Evolutionary conservation across 177 flowering plant species (phyloP), one percentile per base, ranked within the genome.

Genomic region (Vitis hybrid): DNA sequence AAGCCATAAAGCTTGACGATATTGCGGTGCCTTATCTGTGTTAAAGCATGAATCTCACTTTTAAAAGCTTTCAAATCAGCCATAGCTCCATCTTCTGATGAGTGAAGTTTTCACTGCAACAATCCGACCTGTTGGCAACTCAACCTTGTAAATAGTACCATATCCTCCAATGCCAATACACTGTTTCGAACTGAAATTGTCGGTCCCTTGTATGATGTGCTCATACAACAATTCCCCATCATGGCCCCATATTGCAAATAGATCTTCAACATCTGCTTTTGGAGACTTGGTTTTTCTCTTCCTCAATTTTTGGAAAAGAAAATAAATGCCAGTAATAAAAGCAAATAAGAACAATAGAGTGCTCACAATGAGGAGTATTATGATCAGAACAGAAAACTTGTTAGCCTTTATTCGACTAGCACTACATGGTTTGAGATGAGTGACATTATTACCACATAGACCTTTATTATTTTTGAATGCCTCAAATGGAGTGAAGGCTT

Each of bases 51-150:
- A 5, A 74, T 30, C 56, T 74, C 77, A 12, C 45, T 69, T 60
- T 63, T 50, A 48, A 69, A 74, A 5, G 58, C 58, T n/a, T 65
- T 64, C 52, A 1, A 14, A 14, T 49, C 51, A 34, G 15, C 59
- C 66, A 68, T 1, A 8, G 60, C 23, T 1, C 32, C 9, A 17
- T 19, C 4, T 2, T 71, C 59, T 15, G 11, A 3, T 9, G 57
- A 11, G 63, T 71, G 68, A n/a, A 74, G 60, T 69, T 52, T 74
- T 74, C 9, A 74, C 72, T 0, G 77, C 77, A 2, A 74, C 71
- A 11, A 74, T 55, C 15, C 69, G 69, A 19, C 67, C 72, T 57
- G 52, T 17, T 34, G 77, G 50, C 32, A 74, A 23, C 21, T 55
- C 62, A 10, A 69, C 77, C 52, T 68, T 74, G 52, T 69, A 74